Evolutionary conservation across 345 rosid species (phyloP).

Genomic region (Eucalyptus brandiana): DNA sequence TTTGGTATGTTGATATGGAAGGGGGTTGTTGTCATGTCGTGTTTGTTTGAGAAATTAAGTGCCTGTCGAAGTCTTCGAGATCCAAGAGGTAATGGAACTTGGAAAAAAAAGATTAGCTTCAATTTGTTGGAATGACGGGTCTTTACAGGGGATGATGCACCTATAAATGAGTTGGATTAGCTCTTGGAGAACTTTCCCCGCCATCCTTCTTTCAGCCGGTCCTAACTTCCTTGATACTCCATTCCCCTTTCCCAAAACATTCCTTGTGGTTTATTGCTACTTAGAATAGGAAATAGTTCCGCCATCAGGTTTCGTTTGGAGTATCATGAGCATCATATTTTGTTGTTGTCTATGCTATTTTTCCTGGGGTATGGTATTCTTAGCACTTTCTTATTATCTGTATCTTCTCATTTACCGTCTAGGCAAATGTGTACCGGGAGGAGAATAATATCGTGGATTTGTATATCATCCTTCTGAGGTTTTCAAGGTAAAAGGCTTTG

Average conservation of each 20-base stretch:
- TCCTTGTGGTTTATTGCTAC: background rate
- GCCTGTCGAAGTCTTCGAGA: background rate
- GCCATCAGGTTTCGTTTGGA: background rate
- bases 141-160: background rate
- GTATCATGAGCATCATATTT: background rate
- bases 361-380: background rate
- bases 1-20: background rate
- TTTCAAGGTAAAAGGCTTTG: slow-evolving; percentile 49
- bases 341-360: background rate
- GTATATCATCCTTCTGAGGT: slow-evolving; percentile 83
- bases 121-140: background rate
- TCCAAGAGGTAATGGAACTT: background rate
- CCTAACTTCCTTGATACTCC: too few species aligned
- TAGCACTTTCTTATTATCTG: background rate
- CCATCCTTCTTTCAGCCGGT: too few species aligned
- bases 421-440: slow-evolving; percentile 73
- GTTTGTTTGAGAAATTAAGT: background rate
- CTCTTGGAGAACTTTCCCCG: background rate
- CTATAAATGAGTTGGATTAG: background rate
- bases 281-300: background rate
- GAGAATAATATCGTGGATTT: slow-evolving; percentile 88
- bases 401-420: background rate
- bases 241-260: too few species aligned
- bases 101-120: background rate
- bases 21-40: background rate